Conservation (phyloP, 805 yeast genomes). For the Kodamaea laetipori region DNA sequence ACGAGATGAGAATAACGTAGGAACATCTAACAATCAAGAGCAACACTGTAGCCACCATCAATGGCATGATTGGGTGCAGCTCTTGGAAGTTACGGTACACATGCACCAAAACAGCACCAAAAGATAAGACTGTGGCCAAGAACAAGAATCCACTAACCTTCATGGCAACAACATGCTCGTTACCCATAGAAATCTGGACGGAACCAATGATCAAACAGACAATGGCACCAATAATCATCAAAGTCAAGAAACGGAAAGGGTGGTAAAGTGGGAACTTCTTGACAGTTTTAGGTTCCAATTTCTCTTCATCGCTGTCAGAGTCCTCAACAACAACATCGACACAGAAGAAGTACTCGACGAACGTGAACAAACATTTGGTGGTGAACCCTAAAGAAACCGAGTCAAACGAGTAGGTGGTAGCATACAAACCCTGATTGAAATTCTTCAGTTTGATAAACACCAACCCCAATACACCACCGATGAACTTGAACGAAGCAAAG, state of each 20-base stretch:
- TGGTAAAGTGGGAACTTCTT: slow-evolving; percentile 4
- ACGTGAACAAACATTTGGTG: slow-evolving; percentile 3
- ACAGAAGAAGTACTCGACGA: slow-evolving; percentile 7
- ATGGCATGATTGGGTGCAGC: slow-evolving; percentile 5
- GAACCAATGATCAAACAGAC: slow-evolving; percentile 10
- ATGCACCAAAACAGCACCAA: slow-evolving; percentile 1
- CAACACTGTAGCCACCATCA: background rate
- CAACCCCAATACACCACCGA: slow-evolving; percentile 11
- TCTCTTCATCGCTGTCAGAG: background rate
- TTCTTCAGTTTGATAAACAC: background rate
- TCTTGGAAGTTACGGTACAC: background rate
- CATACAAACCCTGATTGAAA: slow-evolving; percentile 8
- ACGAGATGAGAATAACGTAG: slow-evolving; percentile 8
- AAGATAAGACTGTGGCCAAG: background rate
- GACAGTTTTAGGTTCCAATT: background rate
- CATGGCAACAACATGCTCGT: background rate
- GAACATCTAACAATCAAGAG: slow-evolving; percentile 9
- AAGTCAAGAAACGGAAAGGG: slow-evolving; percentile 9
- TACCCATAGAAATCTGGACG: background rate
- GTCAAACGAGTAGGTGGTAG: slow-evolving; percentile 7
- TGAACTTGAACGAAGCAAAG: slow-evolving; percentile 4
- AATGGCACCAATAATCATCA: slow-evolving; percentile 8
- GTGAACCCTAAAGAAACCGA: slow-evolving; percentile 9
- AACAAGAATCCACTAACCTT: slow-evolving; percentile 12
- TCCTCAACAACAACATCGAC: background rate